Evolutionary conservation across 345 rosid species (phyloP).

Genomic region (Eucalyptus sp.): DNA sequence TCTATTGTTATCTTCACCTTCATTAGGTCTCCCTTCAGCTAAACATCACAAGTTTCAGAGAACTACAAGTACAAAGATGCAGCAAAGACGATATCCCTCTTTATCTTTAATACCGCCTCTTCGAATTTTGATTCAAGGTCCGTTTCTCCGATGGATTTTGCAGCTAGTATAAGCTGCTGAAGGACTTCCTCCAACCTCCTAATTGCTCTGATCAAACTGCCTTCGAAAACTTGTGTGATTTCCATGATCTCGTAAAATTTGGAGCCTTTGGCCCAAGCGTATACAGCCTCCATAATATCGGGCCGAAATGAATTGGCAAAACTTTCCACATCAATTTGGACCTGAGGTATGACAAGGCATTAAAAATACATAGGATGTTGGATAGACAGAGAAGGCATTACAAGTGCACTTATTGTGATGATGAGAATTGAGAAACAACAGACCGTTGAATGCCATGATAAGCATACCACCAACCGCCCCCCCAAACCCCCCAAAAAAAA

Average conservation of each 20-base stretch:
- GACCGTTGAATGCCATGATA: neutral
- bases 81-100: slow-evolving; percentile 95
- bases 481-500: neutral
- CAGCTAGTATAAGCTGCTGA: slow-evolving; percentile 88
- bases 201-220: slow-evolving; percentile 94
- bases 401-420: neutral
- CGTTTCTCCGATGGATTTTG: slow-evolving; percentile 83
- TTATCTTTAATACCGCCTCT: slow-evolving; percentile 80
- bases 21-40: neutral
- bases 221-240: slow-evolving; percentile 88
- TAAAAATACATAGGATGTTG: neutral
- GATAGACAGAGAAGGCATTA: neutral
- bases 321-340: slow-evolving; percentile 73
- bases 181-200: slow-evolving; percentile 96
- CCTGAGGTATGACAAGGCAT: slow-evolving; percentile 21
- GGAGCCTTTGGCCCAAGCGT: slow-evolving; percentile 98
- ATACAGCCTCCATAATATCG: slow-evolving; percentile 94
- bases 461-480: neutral
- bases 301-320: slow-evolving; percentile 83
- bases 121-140: slow-evolving; percentile 75
- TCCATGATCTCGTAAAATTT: slow-evolving; percentile 95
- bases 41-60: neutral
- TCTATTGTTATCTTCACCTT: neutral
- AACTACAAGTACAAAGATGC: slow-evolving; percentile 79
- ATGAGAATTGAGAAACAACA: neutral